Conservation (phyloP, 139 green algal species). For the Coelastrella sp. region DNA sequence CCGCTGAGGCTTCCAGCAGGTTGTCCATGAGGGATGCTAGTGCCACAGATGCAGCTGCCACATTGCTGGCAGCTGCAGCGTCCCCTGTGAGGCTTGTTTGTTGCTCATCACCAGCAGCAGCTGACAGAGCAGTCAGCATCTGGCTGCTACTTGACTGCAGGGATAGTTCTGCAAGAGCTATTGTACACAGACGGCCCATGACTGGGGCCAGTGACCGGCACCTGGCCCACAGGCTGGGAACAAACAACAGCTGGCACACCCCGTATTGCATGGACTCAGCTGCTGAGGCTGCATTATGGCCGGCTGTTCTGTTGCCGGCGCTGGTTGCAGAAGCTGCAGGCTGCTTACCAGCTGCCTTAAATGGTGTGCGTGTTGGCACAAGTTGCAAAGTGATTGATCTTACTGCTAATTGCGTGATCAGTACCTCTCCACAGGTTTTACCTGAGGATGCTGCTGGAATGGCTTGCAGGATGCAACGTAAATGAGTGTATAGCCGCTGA, state of each 20-base stretch:
- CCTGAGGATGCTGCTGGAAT: not conserved
- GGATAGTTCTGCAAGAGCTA: slow-evolving; percentile 4
- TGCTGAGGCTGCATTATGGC: not conserved
- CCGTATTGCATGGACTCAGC: not conserved
- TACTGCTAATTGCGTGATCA: slow-evolving; percentile 15
- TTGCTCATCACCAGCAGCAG: slow-evolving; percentile 19
- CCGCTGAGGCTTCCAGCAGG: not conserved
- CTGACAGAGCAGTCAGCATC: not conserved
- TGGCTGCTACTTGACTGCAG: slow-evolving; percentile 1
- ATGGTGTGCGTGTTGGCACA: not conserved
- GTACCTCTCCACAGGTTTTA: slow-evolving; percentile 24
- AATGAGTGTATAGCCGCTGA: slow-evolving; percentile 12
- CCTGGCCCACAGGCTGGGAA: slow-evolving; percentile 1
- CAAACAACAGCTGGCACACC: slow-evolving; percentile 24
- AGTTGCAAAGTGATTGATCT: slow-evolving; percentile 32
- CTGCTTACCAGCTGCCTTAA: not conserved
- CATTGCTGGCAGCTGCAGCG: not conserved
- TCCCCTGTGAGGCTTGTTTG: not conserved
- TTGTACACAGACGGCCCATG: not conserved
- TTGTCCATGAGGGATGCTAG: not conserved
- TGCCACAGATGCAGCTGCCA: not conserved
- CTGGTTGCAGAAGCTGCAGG: not conserved
- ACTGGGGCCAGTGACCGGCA: slow-evolving; percentile 17
- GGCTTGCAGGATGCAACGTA: slow-evolving; percentile 8
- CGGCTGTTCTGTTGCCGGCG: not conserved